Percentiles rank a stretch among this genome's conserved stretches.
Conservation (phyloP, 2,329 filamentous ascomycete genomes). For the Aspergillus sp. region DNA sequence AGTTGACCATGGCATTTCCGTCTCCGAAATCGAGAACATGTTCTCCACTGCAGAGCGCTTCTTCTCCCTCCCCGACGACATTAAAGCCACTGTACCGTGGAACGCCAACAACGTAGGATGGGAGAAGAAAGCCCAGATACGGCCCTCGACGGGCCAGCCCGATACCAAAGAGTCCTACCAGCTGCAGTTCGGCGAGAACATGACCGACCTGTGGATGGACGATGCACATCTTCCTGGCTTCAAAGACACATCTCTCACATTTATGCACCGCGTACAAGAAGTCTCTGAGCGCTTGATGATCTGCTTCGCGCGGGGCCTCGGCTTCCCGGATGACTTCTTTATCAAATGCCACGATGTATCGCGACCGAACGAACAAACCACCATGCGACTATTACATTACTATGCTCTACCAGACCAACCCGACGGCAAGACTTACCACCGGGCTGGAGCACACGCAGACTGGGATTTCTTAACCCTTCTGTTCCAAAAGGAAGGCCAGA, state of each 20-base stretch:
- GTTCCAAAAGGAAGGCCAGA: slow-evolving; percentile 63
- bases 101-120: slow-evolving; percentile 60
- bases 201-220: slow-evolving; percentile 55
- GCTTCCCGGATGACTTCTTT: slow-evolving; percentile 60
- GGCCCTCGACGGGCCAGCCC: slow-evolving; percentile 59
- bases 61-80: slow-evolving; percentile 54
- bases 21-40: slow-evolving; percentile 53
- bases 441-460: slow-evolving; percentile 65
- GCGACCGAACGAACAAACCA: slow-evolving; percentile 56
- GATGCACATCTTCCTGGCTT: slow-evolving; percentile 55
- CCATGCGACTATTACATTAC: slow-evolving; percentile 60
- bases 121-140: slow-evolving; percentile 61
- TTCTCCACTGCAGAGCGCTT: slow-evolving; percentile 55
- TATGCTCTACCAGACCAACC: slow-evolving; percentile 47
- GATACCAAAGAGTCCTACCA: slow-evolving; percentile 66
- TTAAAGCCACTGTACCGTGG: slow-evolving; percentile 59
- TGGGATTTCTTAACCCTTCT: slow-evolving; percentile 65
- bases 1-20: slow-evolving; percentile 56
- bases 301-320: slow-evolving; percentile 57
- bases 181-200: slow-evolving; percentile 61
- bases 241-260: slow-evolving; percentile 45
- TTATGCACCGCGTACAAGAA: slow-evolving; percentile 57
- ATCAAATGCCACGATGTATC: slow-evolving; percentile 55
- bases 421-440: slow-evolving; percentile 50
- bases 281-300: slow-evolving; percentile 50